Evolutionary conservation across 768 basidiomycete genomes (phyloP), one percentile per base, ranked within the genome.

Genomic region (Glaciozyma martinii): DNA sequence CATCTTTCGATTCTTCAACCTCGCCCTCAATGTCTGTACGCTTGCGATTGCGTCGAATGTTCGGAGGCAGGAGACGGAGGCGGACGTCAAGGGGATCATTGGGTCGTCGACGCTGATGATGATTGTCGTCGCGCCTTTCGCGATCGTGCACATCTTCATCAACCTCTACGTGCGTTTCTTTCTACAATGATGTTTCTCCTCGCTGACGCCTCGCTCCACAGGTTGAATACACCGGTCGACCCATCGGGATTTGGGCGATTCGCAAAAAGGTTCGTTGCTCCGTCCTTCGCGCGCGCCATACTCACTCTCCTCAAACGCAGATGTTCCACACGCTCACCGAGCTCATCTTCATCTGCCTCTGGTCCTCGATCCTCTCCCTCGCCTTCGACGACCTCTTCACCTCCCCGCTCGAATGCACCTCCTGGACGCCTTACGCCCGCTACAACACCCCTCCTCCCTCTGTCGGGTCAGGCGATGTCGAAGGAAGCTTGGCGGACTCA

Each of bases 361-460:
- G 90, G 90, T 90, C 89, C 63, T 88, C 89, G 40, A 85, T 87
- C 21, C 81, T 93, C 60, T 89, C 89, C 23, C 85, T 93, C 60
- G 85, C 83, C 67, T 90, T 93, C 77, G 89, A 93, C 80, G 90
- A 94, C 74, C 90, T 86, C 77, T 90, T 92, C 78, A 92, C 90
- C 7, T 88, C 89, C 5, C 78, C 84, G 29, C 82, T 93, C 54
- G 85, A 87, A 40, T 94, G 91, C 71, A 82, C 87, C 0, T 79
- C 85, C 65, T 70, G 60, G 44, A 62, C 77, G 30, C 77, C 76
- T 52, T 61, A 77, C 67, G 32, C 67, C 42, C 56, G 71, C 29
- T 66, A 67, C 63, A 60, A 60, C 61, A 19, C 66, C 50, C 23
- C 66, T 25, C n/a, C 66, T 5, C 18, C 59, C 1, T 3, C 6